Conservation (phyloP, 2,329 filamentous ascomycete species). For the Graphilbum fragrans region DNA sequence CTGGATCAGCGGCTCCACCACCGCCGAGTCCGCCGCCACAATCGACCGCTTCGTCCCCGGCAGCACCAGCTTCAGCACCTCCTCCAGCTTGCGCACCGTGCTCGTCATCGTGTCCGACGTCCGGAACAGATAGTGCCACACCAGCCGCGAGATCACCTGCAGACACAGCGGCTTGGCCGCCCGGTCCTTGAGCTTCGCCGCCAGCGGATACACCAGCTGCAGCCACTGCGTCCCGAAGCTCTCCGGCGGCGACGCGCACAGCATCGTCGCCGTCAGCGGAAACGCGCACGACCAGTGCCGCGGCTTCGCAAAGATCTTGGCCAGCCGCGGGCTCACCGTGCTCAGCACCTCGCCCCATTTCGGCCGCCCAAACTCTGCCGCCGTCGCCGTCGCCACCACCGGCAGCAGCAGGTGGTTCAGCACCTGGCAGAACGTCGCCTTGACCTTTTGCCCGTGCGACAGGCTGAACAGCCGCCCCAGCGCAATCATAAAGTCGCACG, state of each 20-base stretch:
- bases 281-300: constrained; percentile 87
- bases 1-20: constrained; percentile 83
- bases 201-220: constrained; percentile 63
- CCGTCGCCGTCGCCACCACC: constrained; percentile 68
- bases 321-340: constrained; percentile 63
- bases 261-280: constrained; percentile 71
- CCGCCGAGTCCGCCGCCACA: constrained; percentile 69
- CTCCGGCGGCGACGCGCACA: constrained; percentile 81
- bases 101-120: constrained; percentile 57
- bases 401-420: constrained; percentile 78
- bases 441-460: constrained; percentile 79
- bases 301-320: constrained; percentile 79
- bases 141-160: constrained; percentile 76
- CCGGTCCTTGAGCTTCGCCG: constrained; percentile 75
- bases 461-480: constrained; percentile 73
- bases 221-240: constrained; percentile 80
- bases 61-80: constrained; percentile 74
- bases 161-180: constrained; percentile 66
- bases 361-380: constrained; percentile 62
- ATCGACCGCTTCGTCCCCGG: constrained; percentile 70
- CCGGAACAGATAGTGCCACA: constrained; percentile 92
- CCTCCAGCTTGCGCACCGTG: constrained; percentile 71
- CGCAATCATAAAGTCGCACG: constrained; percentile 77
- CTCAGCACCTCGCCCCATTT: constrained; percentile 83
- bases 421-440: constrained; percentile 88